phyloP scores from a whole-genome alignment of 441 rosid genomes.

The Rhodomyrtus psidioides region DNA sequence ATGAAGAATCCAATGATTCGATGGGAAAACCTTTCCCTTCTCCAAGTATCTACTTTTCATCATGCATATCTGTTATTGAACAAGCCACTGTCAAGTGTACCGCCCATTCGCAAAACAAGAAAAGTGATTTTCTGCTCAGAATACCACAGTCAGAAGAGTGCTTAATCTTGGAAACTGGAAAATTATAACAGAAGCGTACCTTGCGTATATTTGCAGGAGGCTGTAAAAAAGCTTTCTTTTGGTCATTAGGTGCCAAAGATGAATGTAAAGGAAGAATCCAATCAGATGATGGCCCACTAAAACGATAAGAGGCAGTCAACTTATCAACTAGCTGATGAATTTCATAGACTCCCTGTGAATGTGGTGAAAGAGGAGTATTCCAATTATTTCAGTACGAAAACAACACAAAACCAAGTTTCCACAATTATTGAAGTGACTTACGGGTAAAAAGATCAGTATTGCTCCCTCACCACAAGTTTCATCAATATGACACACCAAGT shows the following conservation, averaged over 20 bases:
- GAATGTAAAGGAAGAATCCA: conserved; percentile 96
- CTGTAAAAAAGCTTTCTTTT: conserved; percentile 62
- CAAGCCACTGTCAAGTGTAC: neutral
- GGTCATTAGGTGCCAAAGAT: conserved; percentile 68
- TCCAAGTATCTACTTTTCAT: neutral
- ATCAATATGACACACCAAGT: conserved; percentile 78
- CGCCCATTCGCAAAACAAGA: neutral
- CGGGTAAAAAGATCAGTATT: conserved; percentile 83
- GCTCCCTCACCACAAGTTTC: conserved; percentile 77
- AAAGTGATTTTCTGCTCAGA: neutral
- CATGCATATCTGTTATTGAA: neutral
- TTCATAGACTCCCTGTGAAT: conserved; percentile 71
- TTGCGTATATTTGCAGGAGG: conserved; percentile 78
- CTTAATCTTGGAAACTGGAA: neutral
- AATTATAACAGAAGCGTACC: conserved; percentile 27
- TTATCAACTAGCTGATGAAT: conserved; percentile 65
- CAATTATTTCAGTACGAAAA: neutral
- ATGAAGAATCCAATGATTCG: neutral
- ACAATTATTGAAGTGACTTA: conserved; percentile 27
- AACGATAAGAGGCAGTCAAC: conserved; percentile 72
- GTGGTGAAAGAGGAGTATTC: neutral
- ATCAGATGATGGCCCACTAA: conserved; percentile 74
- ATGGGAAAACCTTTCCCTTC: neutral
- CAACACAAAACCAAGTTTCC: neutral
- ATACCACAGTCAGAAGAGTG: neutral